phyloP scores from a whole-genome alignment of 208 protist genomes.

The Leishmania aethiopica region DNA sequence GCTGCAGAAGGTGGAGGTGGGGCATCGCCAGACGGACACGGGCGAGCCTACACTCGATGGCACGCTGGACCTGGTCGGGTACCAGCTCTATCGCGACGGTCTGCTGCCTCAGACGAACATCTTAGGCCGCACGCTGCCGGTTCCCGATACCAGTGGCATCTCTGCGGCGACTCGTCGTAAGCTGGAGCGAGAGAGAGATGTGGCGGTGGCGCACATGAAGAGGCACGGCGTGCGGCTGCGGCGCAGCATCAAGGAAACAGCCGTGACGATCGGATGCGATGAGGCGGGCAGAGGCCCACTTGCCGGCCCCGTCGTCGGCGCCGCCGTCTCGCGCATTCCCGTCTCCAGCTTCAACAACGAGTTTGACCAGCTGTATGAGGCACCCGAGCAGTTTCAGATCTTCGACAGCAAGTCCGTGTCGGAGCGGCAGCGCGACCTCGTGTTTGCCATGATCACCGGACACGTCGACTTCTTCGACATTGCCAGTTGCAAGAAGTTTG shows the following conservation, averaged over 20 bases:
- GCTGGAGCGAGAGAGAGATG: constrained; percentile 54
- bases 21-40: constrained; percentile 58
- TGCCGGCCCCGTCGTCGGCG: constrained; percentile 88
- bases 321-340: constrained; percentile 83
- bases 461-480: constrained; percentile 81
- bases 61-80: constrained; percentile 82
- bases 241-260: constrained; percentile 87
- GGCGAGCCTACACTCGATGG: constrained; percentile 79
- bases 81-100: constrained; percentile 87
- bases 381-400: constrained; percentile 83
- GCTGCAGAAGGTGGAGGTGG: constrained; percentile 69
- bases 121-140: constrained; percentile 27
- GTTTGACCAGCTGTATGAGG: constrained; percentile 73
- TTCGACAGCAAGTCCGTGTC: constrained; percentile 89
- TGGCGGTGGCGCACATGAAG: constrained; percentile 55
- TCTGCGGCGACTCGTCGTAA: constrained; percentile 37
- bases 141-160: constrained; percentile 27
- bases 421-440: constrained; percentile 72
- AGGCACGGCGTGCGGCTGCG: constrained; percentile 75
- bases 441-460: constrained; percentile 86
- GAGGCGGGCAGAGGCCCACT: constrained; percentile 90
- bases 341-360: constrained; percentile 91
- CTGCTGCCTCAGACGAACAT: constrained; percentile 63
- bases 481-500: constrained; percentile 56
- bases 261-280: constrained; percentile 88